phyloP scores from a whole-genome alignment of 1,284 basidiomycete species.

The Puccinia triticina region DNA sequence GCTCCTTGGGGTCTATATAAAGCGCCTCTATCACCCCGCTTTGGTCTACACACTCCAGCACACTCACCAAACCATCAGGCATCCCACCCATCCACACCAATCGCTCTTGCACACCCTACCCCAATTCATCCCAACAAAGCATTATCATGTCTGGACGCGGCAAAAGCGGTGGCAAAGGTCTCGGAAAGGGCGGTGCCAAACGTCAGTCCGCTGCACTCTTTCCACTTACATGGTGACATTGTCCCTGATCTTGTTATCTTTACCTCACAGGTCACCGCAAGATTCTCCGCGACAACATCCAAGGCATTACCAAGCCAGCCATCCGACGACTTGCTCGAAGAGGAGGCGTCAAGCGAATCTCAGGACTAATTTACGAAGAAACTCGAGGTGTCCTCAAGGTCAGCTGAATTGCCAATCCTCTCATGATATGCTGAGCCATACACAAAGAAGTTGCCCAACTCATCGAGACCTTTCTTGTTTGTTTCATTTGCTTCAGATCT shows the following conservation, averaged over 20 bases:
- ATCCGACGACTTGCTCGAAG: constrained; percentile 91
- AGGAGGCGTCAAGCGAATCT: constrained; percentile 94
- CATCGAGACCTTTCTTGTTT: neutral
- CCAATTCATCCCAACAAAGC: neutral
- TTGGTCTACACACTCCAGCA: neutral
- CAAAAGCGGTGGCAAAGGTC: constrained; percentile 64
- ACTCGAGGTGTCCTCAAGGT: constrained; percentile 66
- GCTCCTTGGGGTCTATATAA: too few relatives aligned
- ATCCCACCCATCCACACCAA: neutral
- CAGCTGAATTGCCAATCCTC: neutral
- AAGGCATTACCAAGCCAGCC: constrained; percentile 61
- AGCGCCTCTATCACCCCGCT: too few relatives aligned
- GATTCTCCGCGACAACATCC: constrained; percentile 32
- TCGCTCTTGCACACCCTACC: too few relatives aligned
- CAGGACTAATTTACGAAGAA: constrained; percentile 67
- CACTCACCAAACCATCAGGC: neutral
- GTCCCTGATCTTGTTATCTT: too few relatives aligned
- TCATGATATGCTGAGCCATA: too few relatives aligned
- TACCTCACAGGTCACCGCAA: constrained; percentile 49
- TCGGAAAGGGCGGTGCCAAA: constrained; percentile 63
- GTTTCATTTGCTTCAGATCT: constrained; percentile 3
- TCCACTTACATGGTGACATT: neutral
- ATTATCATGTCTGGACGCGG: constrained; percentile 74
- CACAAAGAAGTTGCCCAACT: too few relatives aligned
- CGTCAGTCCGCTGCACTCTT: constrained; percentile 6